Evolutionary conservation across 148 eudicot genomes (phyloP).

Genomic region (Agrostemma githago): DNA sequence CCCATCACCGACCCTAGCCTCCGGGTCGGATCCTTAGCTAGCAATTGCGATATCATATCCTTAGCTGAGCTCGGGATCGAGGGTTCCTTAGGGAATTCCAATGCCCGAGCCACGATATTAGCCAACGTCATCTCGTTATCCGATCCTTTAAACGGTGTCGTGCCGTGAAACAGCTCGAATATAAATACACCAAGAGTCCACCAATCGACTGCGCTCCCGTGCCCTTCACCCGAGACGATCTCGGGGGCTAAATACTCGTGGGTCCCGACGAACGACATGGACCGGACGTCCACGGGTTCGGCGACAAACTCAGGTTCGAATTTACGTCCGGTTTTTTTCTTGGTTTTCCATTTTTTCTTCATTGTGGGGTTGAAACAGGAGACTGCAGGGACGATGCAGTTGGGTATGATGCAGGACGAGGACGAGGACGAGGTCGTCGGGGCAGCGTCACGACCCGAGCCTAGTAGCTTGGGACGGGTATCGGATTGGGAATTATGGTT

Average conservation of each 20-base stretch:
- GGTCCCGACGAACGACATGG: slow-evolving; percentile 98
- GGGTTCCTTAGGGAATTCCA: slow-evolving; percentile 92
- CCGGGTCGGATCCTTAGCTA: slow-evolving; percentile 70
- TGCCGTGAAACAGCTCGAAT: slow-evolving; percentile 73
- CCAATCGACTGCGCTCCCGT: slow-evolving; percentile 99
- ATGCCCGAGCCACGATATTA: slow-evolving; percentile 88
- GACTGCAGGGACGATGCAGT: slow-evolving; percentile 71
- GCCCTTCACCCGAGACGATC: slow-evolving; percentile 93
- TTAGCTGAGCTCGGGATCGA: slow-evolving; percentile 52
- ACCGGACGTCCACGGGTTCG: slow-evolving; percentile 81
- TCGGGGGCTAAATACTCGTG: slow-evolving; percentile 97
- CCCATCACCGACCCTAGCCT: slow-evolving; percentile 78
- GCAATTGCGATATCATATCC: slow-evolving; percentile 61
- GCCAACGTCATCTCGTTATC: slow-evolving; percentile 89
- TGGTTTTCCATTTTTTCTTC: slow-evolving; percentile 43
- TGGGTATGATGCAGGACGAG: slow-evolving; percentile 81
- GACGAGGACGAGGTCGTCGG: slow-evolving; percentile 49
- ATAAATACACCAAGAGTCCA: slow-evolving; percentile 92
- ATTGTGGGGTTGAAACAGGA: slow-evolving; percentile 69
- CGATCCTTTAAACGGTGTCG: slow-evolving; percentile 79
- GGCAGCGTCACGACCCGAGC: slow-evolving; percentile 14
- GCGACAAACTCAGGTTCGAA: slow-evolving; percentile 67
- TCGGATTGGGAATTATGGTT: slow-evolving; percentile 20
- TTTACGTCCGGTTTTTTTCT: slow-evolving; percentile 46
- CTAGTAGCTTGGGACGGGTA: slow-evolving; percentile 16